A percentile compares a stretch with the other conserved stretches of the same genome.
Evolutionary conservation across 1,284 basidiomycete species (phyloP).

Genomic region (Phlebopus sp.): DNA sequence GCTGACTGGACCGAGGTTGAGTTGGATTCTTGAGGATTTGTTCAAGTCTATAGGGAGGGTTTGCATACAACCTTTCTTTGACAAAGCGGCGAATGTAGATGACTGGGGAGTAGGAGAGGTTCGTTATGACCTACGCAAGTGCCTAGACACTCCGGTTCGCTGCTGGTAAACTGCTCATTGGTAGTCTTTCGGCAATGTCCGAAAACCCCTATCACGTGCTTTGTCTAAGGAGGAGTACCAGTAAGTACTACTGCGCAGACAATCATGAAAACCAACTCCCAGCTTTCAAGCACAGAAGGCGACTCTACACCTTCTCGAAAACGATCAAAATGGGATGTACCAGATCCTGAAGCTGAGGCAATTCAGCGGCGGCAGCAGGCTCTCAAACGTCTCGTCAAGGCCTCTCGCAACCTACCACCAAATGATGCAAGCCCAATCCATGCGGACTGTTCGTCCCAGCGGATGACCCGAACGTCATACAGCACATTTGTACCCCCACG

Average conservation of each 20-base stretch:
- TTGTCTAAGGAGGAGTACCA: too few species aligned
- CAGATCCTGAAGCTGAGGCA: conserved; percentile 41
- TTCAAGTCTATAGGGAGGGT: conserved; percentile 71
- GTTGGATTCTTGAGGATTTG: conserved; percentile 77
- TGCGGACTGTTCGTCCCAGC: conserved; percentile 17
- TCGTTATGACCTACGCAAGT: conserved; percentile 47
- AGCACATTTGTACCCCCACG: conserved; percentile 75
- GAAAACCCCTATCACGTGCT: too few species aligned
- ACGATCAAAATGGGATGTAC: conserved; percentile 70
- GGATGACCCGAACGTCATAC: conserved; percentile 31
- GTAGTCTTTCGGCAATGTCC: too few species aligned
- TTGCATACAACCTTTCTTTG: conserved; percentile 63
- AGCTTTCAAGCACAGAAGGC: conserved; percentile 7
- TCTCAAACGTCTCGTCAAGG: conserved; percentile 49
- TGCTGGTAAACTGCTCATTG: conserved; percentile 6
- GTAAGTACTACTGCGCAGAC: background rate
- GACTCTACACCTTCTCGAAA: conserved; percentile 53
- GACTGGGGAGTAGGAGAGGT: conserved; percentile 40
- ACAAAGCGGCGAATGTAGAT: background rate
- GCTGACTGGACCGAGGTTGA: conserved; percentile 83
- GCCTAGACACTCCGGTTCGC: conserved; percentile 46
- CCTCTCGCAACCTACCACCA: conserved; percentile 19
- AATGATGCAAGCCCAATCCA: conserved; percentile 14
- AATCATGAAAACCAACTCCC: conserved; percentile 3
- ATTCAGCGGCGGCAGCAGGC: conserved; percentile 31